phyloP scores from a whole-genome alignment of 2,329 filamentous ascomycete species.

The Penicillium sp. region DNA sequence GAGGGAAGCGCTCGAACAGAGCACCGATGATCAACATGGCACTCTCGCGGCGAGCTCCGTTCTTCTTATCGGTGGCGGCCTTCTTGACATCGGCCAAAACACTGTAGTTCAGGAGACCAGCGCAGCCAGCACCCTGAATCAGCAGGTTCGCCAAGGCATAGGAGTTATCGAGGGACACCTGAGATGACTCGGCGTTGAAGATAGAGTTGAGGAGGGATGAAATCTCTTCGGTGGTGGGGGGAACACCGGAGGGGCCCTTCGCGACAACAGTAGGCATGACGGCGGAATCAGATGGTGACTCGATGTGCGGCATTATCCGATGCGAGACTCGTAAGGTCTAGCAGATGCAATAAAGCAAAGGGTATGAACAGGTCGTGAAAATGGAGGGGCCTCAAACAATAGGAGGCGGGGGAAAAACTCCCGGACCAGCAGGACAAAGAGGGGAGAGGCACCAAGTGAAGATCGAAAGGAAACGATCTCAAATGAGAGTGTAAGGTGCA shows the following conservation, averaged over 20 bases:
- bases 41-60: constrained; percentile 76
- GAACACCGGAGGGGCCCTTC: constrained; percentile 45
- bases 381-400: constrained; percentile 1
- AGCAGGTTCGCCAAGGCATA: constrained; percentile 65
- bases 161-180: constrained; percentile 65
- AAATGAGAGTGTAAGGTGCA: background rate
- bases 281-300: constrained; percentile 40
- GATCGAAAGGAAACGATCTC: background rate
- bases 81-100: constrained; percentile 66
- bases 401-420: constrained; percentile 4
- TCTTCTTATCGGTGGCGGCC: constrained; percentile 92
- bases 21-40: constrained; percentile 94
- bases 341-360: constrained; percentile 15
- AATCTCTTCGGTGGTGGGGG: constrained; percentile 66
- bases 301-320: constrained; percentile 49
- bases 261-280: constrained; percentile 49
- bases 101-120: constrained; percentile 61
- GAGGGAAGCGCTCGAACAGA: constrained; percentile 84
- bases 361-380: constrained; percentile 1
- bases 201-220: constrained; percentile 63
- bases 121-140: constrained; percentile 63
- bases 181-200: constrained; percentile 67
- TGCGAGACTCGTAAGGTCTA: constrained; percentile 4
- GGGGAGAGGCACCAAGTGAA: background rate
- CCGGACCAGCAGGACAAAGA: constrained; percentile 8